Percentiles rank a stretch among this genome's conserved stretches.
Conservation (phyloP, 768 basidiomycete species). For the Mycena olivaceomarginata region DNA sequence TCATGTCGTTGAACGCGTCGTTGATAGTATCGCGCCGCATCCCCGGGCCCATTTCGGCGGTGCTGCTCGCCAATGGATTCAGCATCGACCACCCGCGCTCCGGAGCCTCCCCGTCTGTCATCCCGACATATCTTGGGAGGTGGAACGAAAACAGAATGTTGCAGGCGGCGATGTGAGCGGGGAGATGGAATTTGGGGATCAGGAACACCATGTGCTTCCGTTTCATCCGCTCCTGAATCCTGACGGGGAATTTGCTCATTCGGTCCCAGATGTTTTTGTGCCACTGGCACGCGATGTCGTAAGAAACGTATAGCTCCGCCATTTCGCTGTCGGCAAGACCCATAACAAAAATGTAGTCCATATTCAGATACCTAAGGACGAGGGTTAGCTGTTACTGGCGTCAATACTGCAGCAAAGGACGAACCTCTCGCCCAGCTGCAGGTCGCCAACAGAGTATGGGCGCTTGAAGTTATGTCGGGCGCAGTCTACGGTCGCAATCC, state of each 20-base stretch:
- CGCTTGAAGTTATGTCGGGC: constrained; percentile 39
- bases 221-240: too few species aligned
- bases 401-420: neutral
- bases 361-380: constrained; percentile 38
- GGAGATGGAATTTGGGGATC: constrained; percentile 57
- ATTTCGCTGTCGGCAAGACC: constrained; percentile 35
- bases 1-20: constrained; percentile 46
- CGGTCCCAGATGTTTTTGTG: constrained; percentile 49
- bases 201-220: constrained; percentile 9
- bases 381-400: neutral
- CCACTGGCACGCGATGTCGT: constrained; percentile 38
- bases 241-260: neutral
- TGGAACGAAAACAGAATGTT: constrained; percentile 55
- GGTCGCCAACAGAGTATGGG: constrained; percentile 40
- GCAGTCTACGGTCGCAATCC: constrained; percentile 47
- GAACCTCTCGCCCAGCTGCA: constrained; percentile 46
- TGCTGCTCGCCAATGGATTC: constrained; percentile 50
- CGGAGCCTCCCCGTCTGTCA: constrained; percentile 55
- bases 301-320: constrained; percentile 40
- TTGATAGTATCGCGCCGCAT: constrained; percentile 52
- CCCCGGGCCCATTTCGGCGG: constrained; percentile 56
- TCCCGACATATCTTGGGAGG: constrained; percentile 43
- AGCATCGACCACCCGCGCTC: constrained; percentile 54
- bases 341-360: constrained; percentile 51
- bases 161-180: constrained; percentile 49